These are phyloP conservation scores for Berberis thunbergii DNA, from an alignment of 164 flowering plant species.

Conservation along the genomic window DNA sequence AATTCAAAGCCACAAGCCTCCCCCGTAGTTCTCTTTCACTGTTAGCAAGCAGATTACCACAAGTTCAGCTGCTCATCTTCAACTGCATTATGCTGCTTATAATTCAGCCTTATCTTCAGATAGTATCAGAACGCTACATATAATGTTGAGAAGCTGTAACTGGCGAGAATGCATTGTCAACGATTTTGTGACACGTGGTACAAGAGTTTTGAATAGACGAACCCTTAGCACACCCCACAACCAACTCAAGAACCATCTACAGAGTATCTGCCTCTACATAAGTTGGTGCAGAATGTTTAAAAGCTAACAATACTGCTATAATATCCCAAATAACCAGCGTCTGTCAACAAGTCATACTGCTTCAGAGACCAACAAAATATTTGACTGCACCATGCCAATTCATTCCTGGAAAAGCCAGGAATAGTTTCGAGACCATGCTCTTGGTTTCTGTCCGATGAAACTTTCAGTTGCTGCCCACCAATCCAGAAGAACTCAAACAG, in stretches of 20 bases:
- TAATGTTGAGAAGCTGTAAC: constrained; percentile 64
- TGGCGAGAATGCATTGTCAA: constrained; percentile 38
- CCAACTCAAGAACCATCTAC: constrained; percentile 56
- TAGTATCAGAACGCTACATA: constrained; percentile 56
- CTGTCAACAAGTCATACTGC: constrained; percentile 29
- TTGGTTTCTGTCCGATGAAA: constrained; percentile 10
- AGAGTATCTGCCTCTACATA: constrained; percentile 35
- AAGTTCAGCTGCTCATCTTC: constrained; percentile 24
- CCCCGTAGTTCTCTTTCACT: constrained; percentile 67
- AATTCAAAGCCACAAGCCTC: constrained; percentile 57
- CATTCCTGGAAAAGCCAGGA: constrained; percentile 39
- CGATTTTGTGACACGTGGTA: constrained; percentile 14
- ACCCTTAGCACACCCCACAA: constrained; percentile 12
- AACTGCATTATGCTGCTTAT: constrained; percentile 14
- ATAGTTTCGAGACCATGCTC: constrained; percentile 19
- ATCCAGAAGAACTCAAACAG: constrained; percentile 78
- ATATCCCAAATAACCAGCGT: constrained; percentile 74
- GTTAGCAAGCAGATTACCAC: constrained; percentile 46
- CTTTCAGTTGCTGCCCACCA: constrained; percentile 58
- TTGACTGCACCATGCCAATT: constrained; percentile 45
- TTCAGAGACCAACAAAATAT: constrained; percentile 58
- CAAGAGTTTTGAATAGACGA: constrained; percentile 26
- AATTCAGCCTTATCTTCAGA: constrained; percentile 35
- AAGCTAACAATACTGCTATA: constrained; percentile 54
- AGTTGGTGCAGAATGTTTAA: constrained; percentile 43